These are phyloP conservation scores for Talaromyces sp. DNA, from an alignment of 2,329 filamentous ascomycete genomes.

Conservation along the genomic window DNA sequence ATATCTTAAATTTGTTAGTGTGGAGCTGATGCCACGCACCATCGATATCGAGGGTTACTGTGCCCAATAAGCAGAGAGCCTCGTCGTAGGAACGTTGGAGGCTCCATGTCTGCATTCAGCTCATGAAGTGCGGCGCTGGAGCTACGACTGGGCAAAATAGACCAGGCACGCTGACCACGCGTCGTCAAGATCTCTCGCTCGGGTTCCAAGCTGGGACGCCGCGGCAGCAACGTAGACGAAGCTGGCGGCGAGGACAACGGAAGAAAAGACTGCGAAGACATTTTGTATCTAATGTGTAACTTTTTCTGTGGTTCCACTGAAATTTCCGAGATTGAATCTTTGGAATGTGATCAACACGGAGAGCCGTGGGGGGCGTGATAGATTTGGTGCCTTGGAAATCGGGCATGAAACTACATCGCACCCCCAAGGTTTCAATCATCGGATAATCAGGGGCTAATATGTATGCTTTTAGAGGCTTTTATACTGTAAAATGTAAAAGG, in stretches of 20 bases:
- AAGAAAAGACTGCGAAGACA: conserved; percentile 20
- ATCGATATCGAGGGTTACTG: conserved; percentile 81
- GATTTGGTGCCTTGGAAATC: no score
- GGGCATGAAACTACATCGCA: no score
- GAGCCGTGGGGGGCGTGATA: no score
- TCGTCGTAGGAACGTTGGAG: conserved; percentile 14
- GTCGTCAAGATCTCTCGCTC: conserved; percentile 41
- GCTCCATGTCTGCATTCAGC: conserved; percentile 10
- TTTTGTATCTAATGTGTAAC: background rate
- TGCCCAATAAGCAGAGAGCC: conserved; percentile 71
- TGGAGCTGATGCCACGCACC: conserved; percentile 46
- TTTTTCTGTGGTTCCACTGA: background rate
- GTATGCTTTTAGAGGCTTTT: no score
- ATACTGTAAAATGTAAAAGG: no score
- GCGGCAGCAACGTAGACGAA: conserved; percentile 21
- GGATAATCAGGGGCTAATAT: no score
- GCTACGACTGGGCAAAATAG: conserved; percentile 33
- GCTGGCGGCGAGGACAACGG: conserved; percentile 16
- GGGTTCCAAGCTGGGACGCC: conserved; percentile 37
- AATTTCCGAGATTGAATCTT: no score
- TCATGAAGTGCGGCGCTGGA: conserved; percentile 22
- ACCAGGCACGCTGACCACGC: conserved; percentile 41
- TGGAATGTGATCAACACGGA: conserved; percentile 2
- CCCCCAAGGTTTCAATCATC: no score
- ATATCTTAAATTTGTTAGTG: background rate